Conservation (phyloP, 352 stramenopile species). For the Phytophthora sp. region DNA sequence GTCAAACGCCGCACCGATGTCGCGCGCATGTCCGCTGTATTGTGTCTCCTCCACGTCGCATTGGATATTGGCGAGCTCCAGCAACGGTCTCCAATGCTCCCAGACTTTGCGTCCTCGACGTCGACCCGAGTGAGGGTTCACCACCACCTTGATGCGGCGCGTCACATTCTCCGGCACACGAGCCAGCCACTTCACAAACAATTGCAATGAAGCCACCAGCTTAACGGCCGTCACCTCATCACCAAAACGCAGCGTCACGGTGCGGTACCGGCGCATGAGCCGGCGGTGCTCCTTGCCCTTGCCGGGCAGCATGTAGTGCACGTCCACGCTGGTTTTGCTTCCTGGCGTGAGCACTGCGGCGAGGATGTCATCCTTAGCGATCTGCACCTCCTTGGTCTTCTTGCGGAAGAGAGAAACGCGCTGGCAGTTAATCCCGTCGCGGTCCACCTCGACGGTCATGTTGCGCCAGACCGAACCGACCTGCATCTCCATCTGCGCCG, state of each 20-base stretch:
- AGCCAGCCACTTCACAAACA: slow-evolving; percentile 74
- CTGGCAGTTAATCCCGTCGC: slow-evolving; percentile 59
- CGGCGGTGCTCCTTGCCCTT: slow-evolving; percentile 57
- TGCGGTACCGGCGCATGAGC: slow-evolving; percentile 62
- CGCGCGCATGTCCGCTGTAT: slow-evolving; percentile 73
- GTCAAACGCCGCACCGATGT: slow-evolving; percentile 70
- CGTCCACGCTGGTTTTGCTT: slow-evolving; percentile 40
- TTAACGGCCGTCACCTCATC: slow-evolving; percentile 34
- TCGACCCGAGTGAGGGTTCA: slow-evolving; percentile 77
- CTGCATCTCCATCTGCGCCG: slow-evolving; percentile 45
- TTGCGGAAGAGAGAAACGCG: slow-evolving; percentile 71
- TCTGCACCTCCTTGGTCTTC: slow-evolving; percentile 55
- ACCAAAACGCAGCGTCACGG: slow-evolving; percentile 45
- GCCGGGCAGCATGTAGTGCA: slow-evolving; percentile 76
- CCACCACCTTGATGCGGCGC: slow-evolving; percentile 75
- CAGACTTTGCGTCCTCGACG: slow-evolving; percentile 69
- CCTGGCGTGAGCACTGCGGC: slow-evolving; percentile 39
- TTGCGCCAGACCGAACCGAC: slow-evolving; percentile 59
- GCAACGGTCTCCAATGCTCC: slow-evolving; percentile 59
- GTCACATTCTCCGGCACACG: slow-evolving; percentile 58
- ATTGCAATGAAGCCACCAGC: slow-evolving; percentile 52
- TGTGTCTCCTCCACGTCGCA: slow-evolving; percentile 81
- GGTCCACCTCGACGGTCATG: slow-evolving; percentile 55
- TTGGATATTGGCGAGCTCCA: slow-evolving; percentile 69
- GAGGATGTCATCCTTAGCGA: slow-evolving; percentile 65